Base-by-base conservation (phyloP, 179 eudicot genomes). In the Heliamphora ciliata region DNA sequence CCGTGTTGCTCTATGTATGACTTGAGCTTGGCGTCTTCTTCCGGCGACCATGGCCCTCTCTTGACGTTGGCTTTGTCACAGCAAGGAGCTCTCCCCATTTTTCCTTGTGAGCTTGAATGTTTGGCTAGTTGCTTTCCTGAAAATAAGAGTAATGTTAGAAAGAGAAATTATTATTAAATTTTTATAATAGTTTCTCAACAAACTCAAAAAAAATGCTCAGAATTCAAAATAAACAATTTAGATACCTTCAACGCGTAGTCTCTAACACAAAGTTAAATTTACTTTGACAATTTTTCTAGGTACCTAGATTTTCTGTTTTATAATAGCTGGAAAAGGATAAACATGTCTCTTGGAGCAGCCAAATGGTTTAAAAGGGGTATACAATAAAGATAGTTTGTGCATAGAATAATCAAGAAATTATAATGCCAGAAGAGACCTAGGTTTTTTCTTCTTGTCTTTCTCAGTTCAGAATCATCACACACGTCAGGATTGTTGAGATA, bases 21-120 rank as follows among this genome's bases (percentile, higher is more conserved):
- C 85, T 92, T 93, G 81, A 93, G 95, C 87, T 82, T 93, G 4
- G 90, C 87, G 82, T 93, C 97, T 83, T 93, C 97, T 87, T 93
- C 97, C 4, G 97, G 97, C 48, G 95, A 90, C 97, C 97, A 93
- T 18, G 97, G 97, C 48, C 97, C 97, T 89, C 84, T 93, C 91
- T 93, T 93, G 58, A 93, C 97, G 79, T 92, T 93, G 10, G 93
- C 93, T 88, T 93, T 93, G 84, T 93, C 97, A 87, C 97, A 93
- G 69, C 97, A 93, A 84, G 97, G 97, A 77, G 97, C 97, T 89
- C 97, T 91, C 54, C 97, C 97, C 97, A 93, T 93, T 50, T 77
- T 69, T 82, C 46, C 10, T 51, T 70, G 78, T 9, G 66, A 14
- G 4, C 24, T 18, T 51, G 1, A 31, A 3, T 50, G 15, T 8